Conservation (phyloP, 768 basidiomycete species). For the Tylopilus cervinicoccineus region DNA sequence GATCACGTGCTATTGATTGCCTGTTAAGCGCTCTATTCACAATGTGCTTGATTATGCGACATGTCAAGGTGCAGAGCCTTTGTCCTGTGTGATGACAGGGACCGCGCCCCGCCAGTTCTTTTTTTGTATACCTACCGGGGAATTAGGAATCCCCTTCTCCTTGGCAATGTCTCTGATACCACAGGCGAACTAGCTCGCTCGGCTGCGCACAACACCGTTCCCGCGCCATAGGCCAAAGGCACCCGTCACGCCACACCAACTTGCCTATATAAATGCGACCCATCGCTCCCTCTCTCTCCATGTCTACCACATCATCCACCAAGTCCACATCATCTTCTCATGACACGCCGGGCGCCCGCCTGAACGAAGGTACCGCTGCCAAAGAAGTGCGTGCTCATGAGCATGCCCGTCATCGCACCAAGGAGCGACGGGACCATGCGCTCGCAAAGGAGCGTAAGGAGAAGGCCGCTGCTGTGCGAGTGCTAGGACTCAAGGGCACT, state of each 20-base stretch:
- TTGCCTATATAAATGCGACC: constrained; percentile 30
- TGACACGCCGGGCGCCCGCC: constrained; percentile 15
- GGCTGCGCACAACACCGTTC: constrained; percentile 15
- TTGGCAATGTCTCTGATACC: constrained; percentile 1
- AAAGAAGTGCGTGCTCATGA: constrained; percentile 32
- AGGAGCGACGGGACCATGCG: constrained; percentile 30
- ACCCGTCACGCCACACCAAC: constrained; percentile 20
- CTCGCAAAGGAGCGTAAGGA: constrained; percentile 32
- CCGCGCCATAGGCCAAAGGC: constrained; percentile 18
- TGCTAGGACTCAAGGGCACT: constrained; percentile 18
- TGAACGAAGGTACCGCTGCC: constrained; percentile 14
- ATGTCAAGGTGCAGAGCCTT: constrained; percentile 23
- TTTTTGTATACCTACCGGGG: constrained; percentile 4
- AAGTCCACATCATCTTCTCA: constrained; percentile 18
- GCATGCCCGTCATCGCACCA: constrained; percentile 31
- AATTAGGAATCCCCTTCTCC: background rate
- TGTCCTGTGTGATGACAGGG: constrained; percentile 14
- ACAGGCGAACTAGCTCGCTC: constrained; percentile 9
- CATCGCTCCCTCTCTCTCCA: constrained; percentile 13
- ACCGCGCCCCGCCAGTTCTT: constrained; percentile 1
- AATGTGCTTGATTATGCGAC: constrained; percentile 4
- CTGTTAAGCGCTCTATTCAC: constrained; percentile 7
- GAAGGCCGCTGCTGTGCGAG: constrained; percentile 15
- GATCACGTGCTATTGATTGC: constrained; percentile 23
- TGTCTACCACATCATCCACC: constrained; percentile 28